Evolutionary conservation across 108 stramenopile species (phyloP), one percentile per base, ranked within the genome.

Genomic region (Nitzschia putrida): DNA sequence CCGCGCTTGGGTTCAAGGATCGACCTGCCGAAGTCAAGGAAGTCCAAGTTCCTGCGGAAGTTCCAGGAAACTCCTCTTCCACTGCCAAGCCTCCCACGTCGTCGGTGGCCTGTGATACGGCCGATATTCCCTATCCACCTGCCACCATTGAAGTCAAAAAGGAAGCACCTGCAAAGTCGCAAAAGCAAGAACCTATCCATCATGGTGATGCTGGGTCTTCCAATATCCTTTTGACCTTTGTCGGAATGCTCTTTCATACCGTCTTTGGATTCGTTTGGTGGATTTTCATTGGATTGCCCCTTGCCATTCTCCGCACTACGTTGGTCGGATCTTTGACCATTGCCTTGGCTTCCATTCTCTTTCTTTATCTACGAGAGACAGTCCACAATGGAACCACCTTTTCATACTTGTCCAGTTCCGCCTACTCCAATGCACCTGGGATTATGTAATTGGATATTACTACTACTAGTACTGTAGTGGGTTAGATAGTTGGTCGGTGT

Each of bases 1-100:
- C 87, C 26, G 88, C 91, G 16, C 66, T 73, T 20, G 84, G 82
- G 20, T 67, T 89, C 39, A 74, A 77, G 65, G 66, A 60, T 25
- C 61, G 71, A 12, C 40, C 57, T 9, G 64, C 11, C 52, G 20
- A 37, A 51, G 40, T 68, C 18, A n/a, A 47, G 39, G 14, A 21
- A 8, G 57, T 45, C 21, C 9, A 26, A 37, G 21, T 38, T 8
- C 13, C 56, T 8, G 18, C 57, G 22, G 12, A 54, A 44, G 29
- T 45, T 20, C n/a, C 78, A 21, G 49, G 65, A 21, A 61, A 42
- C 8, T 24, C n/a, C 34, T 29, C 43, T 20, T 39, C 21, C 6
- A 14, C 25, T 12, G 12, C 16, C 25, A 54, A 77, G 51, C 51
- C 56, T 26, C 29, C 66, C 9, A 40, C 66, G 8, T 13, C 44